A percentile compares a stretch with the other conserved stretches of the same genome.
These are phyloP conservation scores for Botryotinia convoluta DNA, from an alignment of 2,329 filamentous ascomycete species.

Conservation along the genomic window DNA sequence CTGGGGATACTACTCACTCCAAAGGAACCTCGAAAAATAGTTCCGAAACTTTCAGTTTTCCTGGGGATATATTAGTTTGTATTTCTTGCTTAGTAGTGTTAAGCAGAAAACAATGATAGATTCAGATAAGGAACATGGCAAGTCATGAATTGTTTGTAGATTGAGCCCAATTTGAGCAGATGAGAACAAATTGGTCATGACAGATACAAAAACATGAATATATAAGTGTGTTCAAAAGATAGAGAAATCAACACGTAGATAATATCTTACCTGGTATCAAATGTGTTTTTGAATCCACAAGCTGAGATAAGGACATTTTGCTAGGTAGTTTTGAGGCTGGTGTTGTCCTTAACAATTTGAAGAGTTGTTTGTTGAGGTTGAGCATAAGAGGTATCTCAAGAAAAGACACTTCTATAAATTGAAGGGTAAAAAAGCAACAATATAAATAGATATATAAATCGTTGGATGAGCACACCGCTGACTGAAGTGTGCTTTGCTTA, in stretches of 20 bases:
- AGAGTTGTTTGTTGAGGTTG: slow-evolving; percentile 4
- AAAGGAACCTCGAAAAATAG: slow-evolving; percentile 84
- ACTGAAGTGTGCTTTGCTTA: background rate
- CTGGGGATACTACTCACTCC: slow-evolving; percentile 67
- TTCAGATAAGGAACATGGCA: background rate
- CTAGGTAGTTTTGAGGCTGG: background rate
- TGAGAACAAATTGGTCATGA: background rate
- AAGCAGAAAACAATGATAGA: background rate
- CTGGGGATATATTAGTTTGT: slow-evolving; percentile 43
- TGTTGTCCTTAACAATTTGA: background rate
- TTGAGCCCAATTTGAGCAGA: background rate
- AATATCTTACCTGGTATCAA: slow-evolving; percentile 23
- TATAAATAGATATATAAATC: background rate
- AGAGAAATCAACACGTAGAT: background rate
- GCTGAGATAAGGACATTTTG: slow-evolving; percentile 33
- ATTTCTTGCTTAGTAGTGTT: background rate
- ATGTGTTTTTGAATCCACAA: slow-evolving; percentile 29
- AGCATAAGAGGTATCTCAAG: background rate
- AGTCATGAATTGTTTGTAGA: background rate
- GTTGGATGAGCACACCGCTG: background rate
- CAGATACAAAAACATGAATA: background rate
- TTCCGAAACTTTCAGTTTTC: slow-evolving; percentile 75
- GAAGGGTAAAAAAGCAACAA: background rate
- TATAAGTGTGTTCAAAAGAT: background rate
- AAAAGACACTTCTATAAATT: background rate